These are phyloP conservation scores for Raddia guianensis DNA, from an alignment of 176 grass and related monocot genomes.

Conservation along the genomic window DNA sequence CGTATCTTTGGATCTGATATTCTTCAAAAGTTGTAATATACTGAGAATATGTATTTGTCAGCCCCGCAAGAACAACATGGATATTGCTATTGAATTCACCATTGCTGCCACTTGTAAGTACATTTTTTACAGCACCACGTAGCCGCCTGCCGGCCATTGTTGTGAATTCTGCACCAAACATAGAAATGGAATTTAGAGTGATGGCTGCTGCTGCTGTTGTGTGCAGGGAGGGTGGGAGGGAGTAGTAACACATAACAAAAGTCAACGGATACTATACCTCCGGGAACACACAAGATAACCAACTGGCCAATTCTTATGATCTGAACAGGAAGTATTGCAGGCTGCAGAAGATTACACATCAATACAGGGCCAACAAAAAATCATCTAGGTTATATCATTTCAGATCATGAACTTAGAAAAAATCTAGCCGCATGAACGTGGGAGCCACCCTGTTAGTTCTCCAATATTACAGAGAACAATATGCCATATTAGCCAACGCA, in stretches of 20 bases:
- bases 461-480: constrained; percentile 9
- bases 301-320: constrained; percentile 87
- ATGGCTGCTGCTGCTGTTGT: not conserved
- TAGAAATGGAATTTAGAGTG: constrained; percentile 14
- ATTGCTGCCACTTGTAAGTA: constrained; percentile 56
- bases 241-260: too few species aligned
- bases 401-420: too few species aligned
- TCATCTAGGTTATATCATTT: too few species aligned
- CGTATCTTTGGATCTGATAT: constrained; percentile 96
- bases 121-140: constrained; percentile 76
- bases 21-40: constrained; percentile 95
- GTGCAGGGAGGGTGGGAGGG: too few species aligned
- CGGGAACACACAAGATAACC: constrained; percentile 92
- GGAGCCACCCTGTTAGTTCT: not conserved
- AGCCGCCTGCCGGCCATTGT: constrained; percentile 92
- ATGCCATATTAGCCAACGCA: not conserved
- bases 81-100: constrained; percentile 66
- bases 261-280: constrained; percentile 57
- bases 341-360: constrained; percentile 54
- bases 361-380: constrained; percentile 25
- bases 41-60: constrained; percentile 94
- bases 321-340: constrained; percentile 93
- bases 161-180: constrained; percentile 76
- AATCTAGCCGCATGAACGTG: too few species aligned
- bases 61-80: constrained; percentile 87